Evolutionary conservation across 345 rosid genomes (phyloP).

Genomic region (Syzygium oleosum): DNA sequence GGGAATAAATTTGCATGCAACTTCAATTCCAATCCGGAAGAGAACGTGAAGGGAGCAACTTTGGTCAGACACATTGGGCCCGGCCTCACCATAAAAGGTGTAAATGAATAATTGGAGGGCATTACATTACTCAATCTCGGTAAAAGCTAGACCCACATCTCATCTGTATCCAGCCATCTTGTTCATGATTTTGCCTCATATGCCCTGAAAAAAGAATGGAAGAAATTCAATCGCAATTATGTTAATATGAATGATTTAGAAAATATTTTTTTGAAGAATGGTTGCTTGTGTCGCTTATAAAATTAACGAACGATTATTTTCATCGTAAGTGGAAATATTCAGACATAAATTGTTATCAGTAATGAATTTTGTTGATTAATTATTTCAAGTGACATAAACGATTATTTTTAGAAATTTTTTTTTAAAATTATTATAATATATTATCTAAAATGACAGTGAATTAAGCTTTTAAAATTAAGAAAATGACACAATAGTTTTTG

Average conservation of each 20-base stretch:
- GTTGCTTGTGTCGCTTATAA: neutral
- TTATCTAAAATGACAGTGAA: neutral
- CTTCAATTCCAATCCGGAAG: neutral
- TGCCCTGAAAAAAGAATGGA: neutral
- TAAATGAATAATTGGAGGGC: neutral
- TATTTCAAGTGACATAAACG: neutral
- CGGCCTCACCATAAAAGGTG: neutral
- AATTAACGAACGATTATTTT: neutral
- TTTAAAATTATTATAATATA: neutral
- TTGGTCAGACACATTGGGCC: neutral
- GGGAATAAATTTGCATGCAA: neutral
- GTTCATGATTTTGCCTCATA: neutral
- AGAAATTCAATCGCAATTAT: neutral
- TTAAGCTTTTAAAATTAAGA: neutral
- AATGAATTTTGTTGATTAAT: neutral
- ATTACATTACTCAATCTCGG: neutral
- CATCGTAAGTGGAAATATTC: no score
- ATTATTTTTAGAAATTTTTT: neutral
- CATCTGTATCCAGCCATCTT: neutral
- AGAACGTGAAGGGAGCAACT: neutral
- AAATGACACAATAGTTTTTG: no score
- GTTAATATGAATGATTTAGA: neutral
- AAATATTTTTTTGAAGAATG: fast-evolving
- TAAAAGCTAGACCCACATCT: neutral
- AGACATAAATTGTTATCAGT: no score